phyloP scores from a whole-genome alignment of 345 rosid species.

The Citrus inodora region DNA sequence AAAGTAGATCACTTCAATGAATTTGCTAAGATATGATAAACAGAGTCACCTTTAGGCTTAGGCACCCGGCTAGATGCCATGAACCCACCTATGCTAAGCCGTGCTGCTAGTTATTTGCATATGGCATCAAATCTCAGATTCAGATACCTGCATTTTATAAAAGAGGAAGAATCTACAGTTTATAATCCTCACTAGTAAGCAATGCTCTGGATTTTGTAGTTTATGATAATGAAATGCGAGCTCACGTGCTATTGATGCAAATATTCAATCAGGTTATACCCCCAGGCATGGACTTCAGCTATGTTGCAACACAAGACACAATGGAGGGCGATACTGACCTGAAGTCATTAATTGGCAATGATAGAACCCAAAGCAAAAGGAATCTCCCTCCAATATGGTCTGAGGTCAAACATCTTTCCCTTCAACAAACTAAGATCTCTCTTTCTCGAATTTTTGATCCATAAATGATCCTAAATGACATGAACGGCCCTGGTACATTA shows the following conservation, averaged over 20 bases:
- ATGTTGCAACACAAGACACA: slow-evolving; percentile 48
- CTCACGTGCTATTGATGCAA: background rate
- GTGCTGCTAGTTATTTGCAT: background rate
- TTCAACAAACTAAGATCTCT: background rate
- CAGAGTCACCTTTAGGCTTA: background rate
- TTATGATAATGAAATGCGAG: background rate
- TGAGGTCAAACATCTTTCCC: slow-evolving; percentile 41
- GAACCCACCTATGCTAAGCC: background rate
- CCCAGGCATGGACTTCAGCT: slow-evolving; percentile 74
- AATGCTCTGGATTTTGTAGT: background rate
- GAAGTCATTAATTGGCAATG: slow-evolving; percentile 53
- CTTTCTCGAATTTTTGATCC: background rate
- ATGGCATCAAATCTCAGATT: background rate
- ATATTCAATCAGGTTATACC: slow-evolving; percentile 49
- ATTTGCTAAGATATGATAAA: background rate
- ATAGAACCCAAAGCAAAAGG: slow-evolving; percentile 57
- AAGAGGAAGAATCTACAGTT: background rate
- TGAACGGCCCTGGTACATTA: background rate
- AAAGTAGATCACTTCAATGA: background rate
- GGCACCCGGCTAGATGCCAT: background rate
- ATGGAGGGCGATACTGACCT: slow-evolving; percentile 49
- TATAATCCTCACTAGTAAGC: background rate
- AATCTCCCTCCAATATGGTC: slow-evolving; percentile 83
- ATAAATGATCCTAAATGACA: background rate
- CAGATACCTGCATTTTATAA: too few species aligned